phyloP scores from a whole-genome alignment of 495 filamentous ascomycete genomes.

The Xylaria bambusicola region DNA sequence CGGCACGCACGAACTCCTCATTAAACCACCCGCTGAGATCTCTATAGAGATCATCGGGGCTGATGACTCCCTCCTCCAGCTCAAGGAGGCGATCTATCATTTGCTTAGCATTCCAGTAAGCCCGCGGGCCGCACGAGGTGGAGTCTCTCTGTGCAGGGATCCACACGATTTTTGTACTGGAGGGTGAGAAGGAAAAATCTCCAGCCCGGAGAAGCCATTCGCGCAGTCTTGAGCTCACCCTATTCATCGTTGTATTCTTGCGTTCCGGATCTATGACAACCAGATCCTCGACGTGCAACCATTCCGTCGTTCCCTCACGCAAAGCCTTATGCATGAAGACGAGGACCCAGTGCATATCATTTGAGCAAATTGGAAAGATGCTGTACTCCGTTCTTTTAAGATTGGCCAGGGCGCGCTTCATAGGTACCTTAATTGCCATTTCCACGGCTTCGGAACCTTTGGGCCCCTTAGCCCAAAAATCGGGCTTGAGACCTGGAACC shows the following conservation, averaged over 20 bases:
- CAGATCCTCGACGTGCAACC: constrained; percentile 14
- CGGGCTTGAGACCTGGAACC: background rate
- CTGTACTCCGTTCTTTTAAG: constrained; percentile 20
- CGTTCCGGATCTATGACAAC: constrained; percentile 20
- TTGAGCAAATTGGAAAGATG: constrained; percentile 23
- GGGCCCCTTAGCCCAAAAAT: constrained; percentile 2
- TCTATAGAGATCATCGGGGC: constrained; percentile 15
- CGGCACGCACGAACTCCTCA: constrained; percentile 24
- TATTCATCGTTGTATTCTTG: background rate
- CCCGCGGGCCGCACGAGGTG: constrained; percentile 23
- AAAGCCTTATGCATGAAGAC: constrained; percentile 22
- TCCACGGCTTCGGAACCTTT: background rate
- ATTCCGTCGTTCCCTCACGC: background rate
- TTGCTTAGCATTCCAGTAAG: constrained; percentile 26
- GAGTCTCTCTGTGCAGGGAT: constrained; percentile 16
- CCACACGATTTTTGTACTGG: constrained; percentile 2
- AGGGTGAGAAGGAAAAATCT: background rate
- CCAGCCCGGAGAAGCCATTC: background rate
- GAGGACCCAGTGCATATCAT: constrained; percentile 25
- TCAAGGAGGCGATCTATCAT: constrained; percentile 24
- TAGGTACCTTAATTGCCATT: background rate
- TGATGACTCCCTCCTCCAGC: background rate
- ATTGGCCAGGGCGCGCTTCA: background rate
- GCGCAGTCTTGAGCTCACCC: background rate
- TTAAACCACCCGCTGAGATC: constrained; percentile 25